Evolutionary conservation across 1,284 basidiomycete species (phyloP), one percentile per base, ranked within the genome.

Genomic region (Moniliophthora roreri): DNA sequence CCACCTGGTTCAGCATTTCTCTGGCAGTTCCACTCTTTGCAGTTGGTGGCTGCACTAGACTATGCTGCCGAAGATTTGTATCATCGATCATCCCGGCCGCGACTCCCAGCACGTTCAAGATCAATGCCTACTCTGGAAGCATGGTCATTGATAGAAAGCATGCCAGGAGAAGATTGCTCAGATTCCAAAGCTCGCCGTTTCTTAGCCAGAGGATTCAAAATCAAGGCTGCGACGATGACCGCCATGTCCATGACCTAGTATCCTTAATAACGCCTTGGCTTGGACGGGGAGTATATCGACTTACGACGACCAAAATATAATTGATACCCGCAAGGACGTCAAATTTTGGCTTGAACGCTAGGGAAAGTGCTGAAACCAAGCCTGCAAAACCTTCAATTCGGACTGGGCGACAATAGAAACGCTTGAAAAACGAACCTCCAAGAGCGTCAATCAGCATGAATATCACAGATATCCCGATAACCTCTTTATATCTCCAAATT

Each of bases 371-470:
- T 42, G 77, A 82, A 68, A 91, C 91, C 10, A 93, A 67, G 3
- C 86, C 90, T 62, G 42, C 15, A 15, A 46, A 32, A 5, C 4
- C 15, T 13, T 23, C 28, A 32, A 34, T 1, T 20, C 4, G 41
- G 13, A 39, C 6, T 24, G 42, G 20, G 15, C 20, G 16, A 3
- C 34, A 21, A 36, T 1, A 10, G 35, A 11, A 47, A 37, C 26
- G 50, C 34, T 38, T 53, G 10, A 21, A 18, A 39, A 15, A 49
- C 54, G 21, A 66, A 18, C 81, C 85, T 32, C 90, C 90, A n/a
- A 82, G 63, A 49, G 85, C 79, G 65, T 93, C 91, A 49, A 92
- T 75, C 1, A 71, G 60, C 73, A 93, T 86, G 70, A 93, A 92
- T 2, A 74, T 41, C 46, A 89, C 69, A 1, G 85, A 89, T 54